These are phyloP conservation scores for Pestalotiopsis sp. DNA, from an alignment of 2,329 filamentous ascomycete genomes.

Conservation along the genomic window DNA sequence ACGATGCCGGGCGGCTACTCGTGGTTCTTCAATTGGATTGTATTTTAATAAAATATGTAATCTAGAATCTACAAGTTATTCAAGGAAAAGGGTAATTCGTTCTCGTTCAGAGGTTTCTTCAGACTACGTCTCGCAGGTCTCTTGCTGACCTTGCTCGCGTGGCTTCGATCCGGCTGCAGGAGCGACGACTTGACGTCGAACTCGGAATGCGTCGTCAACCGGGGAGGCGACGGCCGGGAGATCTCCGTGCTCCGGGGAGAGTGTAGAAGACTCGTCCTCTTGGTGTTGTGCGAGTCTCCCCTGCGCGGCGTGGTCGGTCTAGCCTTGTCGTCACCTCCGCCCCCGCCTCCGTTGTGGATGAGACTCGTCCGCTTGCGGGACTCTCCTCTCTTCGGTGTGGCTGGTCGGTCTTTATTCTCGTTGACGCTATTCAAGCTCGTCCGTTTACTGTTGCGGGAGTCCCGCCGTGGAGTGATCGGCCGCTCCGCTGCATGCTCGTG, in stretches of 20 bases:
- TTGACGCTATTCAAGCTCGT: not conserved
- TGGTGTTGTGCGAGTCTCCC: constrained; percentile 28
- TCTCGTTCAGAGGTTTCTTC: not conserved
- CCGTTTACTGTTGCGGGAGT: not conserved
- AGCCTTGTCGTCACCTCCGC: not conserved
- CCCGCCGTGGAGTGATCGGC: not conserved
- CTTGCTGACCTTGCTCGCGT: constrained; percentile 19
- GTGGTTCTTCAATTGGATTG: not conserved
- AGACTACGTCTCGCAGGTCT: constrained; percentile 9
- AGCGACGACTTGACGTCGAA: not conserved
- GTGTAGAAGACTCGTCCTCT: not conserved
- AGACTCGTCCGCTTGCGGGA: not conserved
- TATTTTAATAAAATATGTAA: not conserved
- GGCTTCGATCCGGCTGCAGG: not conserved
- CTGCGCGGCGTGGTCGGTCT: not conserved
- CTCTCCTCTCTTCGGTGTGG: not conserved
- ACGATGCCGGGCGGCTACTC: not conserved
- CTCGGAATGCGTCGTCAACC: not conserved
- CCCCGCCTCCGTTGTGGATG: not conserved
- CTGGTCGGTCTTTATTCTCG: not conserved
- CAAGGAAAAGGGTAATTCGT: too few species aligned
- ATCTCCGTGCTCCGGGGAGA: not conserved
- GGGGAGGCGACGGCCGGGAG: not conserved
- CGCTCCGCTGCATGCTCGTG: not conserved
- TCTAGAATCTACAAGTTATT: not conserved